A percentile compares a stretch with the other conserved stretches of the same genome.
Conservation (phyloP, 208 protist species). For the Leishmania braziliensis region DNA sequence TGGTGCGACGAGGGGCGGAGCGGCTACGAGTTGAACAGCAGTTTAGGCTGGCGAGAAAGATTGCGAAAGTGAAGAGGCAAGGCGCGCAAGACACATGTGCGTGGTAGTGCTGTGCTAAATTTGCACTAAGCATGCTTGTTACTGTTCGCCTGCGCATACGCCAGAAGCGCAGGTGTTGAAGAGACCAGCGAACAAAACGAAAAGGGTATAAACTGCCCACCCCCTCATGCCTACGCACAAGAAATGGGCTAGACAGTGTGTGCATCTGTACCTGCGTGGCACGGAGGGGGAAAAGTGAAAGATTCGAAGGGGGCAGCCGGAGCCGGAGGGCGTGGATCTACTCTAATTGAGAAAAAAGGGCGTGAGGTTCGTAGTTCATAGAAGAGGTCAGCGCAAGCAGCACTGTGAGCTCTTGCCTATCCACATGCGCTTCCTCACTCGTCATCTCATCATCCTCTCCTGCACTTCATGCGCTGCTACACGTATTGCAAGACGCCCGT, state of each 20-base stretch:
- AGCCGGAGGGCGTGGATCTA: not conserved
- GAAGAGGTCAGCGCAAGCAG: not conserved
- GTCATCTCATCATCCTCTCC: not conserved
- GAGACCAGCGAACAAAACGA: not conserved
- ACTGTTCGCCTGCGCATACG: not conserved
- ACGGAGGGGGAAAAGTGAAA: not conserved
- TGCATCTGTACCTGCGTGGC: not conserved
- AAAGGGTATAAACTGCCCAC: not conserved
- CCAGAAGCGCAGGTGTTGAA: not conserved
- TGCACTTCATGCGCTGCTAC: not conserved
- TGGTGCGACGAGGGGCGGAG: not conserved
- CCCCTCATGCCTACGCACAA: not conserved
- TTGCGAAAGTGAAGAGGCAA: not conserved
- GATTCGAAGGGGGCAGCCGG: not conserved
- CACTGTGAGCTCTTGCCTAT: not conserved
- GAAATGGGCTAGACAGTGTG: not conserved
- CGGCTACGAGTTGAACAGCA: not conserved
- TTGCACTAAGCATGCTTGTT: not conserved
- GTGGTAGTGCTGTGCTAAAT: not conserved
- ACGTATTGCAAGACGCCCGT: slow-evolving; percentile 20
- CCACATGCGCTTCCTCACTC: not conserved
- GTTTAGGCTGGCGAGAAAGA: not conserved
- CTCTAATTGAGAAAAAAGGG: not conserved
- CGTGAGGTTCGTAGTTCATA: not conserved
- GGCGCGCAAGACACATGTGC: not conserved